Percentiles rank a stretch among this genome's conserved stretches.
phyloP scores from a whole-genome alignment of 208 protist species.

The Leishmania braziliensis region DNA sequence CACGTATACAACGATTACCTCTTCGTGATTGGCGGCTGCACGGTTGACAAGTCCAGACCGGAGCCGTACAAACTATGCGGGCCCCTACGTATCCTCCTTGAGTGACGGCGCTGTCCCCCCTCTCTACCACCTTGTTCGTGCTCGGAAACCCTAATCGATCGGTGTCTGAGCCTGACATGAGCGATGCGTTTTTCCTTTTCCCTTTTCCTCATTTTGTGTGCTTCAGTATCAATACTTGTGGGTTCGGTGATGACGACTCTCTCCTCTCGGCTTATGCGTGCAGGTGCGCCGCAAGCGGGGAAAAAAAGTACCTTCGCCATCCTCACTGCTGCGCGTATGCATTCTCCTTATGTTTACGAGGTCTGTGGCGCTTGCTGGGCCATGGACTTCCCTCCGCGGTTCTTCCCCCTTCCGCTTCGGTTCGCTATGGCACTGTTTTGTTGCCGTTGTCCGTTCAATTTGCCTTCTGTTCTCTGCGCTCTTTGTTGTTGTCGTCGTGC shows the following conservation, averaged over 20 bases:
- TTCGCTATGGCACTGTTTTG: not conserved
- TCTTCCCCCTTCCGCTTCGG: not conserved
- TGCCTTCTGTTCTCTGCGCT: not conserved
- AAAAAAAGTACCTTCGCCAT: not conserved
- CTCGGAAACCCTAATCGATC: not conserved
- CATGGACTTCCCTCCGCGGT: not conserved
- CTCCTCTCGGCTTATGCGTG: not conserved
- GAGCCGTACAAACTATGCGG: conserved; percentile 29
- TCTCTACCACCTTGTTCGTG: not conserved
- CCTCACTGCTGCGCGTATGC: not conserved
- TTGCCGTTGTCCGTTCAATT: not conserved
- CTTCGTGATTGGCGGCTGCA: conserved; percentile 47
- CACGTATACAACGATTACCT: conserved; percentile 55
- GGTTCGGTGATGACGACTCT: not conserved
- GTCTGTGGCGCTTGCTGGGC: not conserved
- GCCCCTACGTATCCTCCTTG: conserved; percentile 28
- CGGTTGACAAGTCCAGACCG: conserved; percentile 21
- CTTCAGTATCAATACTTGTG: not conserved
- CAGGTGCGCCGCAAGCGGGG: not conserved
- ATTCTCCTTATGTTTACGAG: not conserved
- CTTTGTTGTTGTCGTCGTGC: conserved; percentile 3
- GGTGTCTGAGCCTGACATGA: not conserved
- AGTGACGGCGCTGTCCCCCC: not conserved
- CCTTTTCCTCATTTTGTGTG: not conserved
- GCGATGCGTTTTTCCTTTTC: not conserved